Evolutionary conservation across 768 basidiomycete genomes (phyloP), one percentile per base, ranked within the genome.

Genomic region (Lentinula guzmanii): DNA sequence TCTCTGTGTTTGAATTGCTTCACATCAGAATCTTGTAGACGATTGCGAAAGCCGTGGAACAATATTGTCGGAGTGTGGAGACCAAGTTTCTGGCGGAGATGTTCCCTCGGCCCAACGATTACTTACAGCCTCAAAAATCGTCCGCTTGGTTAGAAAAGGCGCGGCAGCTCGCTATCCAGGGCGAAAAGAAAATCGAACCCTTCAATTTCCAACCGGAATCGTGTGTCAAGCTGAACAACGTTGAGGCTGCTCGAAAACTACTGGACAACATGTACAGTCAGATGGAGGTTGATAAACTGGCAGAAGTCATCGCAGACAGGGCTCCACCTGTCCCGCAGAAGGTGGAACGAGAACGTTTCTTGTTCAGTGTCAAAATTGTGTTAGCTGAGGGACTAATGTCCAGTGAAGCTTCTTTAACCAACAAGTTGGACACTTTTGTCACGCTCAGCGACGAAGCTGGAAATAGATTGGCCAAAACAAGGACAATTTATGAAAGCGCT

Each of bases 191-290:
- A 72, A 82, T 95, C 48, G 93, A 95, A 67, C 91, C 94, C 1
- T 99, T 95, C 80, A 93, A 95, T 68, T 98, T 99, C 78, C 86
- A 83, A 54, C 83, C 95, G 0, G 86, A 96, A 76, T 94, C 93
- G 0, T 98, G 95, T 69, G 92, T 99, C 71, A 98, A 98, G 77
- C 82, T 98, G 55, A 99, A 99, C 79, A 98, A 98, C 72, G 86
- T 98, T 64, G 95, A 95, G 67, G 90, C 93, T 10, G 94, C 95
- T 1, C 86, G 95, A 34, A 86, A 86, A 63, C 80, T 97, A 52
- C 81, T 99, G 63, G 97, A 99, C 72, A 92, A 90, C 63, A 90
- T 98, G 83, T 98, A 98, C 72, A 87, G 82, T 55, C 89, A 93
- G 68, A 86, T 97, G 80, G 83, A 95, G 61, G 93, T 89, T 0